Evolutionary conservation across 768 basidiomycete species (phyloP).

Genomic region (Lepiota venenata): DNA sequence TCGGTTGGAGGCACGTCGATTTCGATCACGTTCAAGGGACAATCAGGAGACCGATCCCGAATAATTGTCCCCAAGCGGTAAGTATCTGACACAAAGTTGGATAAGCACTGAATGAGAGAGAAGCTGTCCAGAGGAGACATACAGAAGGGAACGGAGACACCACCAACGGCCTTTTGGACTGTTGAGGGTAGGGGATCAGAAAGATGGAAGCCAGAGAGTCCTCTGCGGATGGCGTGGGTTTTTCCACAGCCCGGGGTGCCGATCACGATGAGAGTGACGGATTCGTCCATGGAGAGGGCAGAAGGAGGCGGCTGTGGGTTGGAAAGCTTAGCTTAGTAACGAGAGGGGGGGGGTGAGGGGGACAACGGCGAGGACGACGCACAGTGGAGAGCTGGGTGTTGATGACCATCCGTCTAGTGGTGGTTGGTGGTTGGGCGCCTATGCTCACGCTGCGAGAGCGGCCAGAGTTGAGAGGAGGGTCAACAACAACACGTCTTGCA

Average conservation of each 20-base stretch:
- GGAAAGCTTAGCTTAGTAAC: background rate
- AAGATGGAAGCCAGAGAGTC: constrained; percentile 61
- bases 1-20: constrained; percentile 43
- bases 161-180: constrained; percentile 7
- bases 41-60: constrained; percentile 27
- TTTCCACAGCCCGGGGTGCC: constrained; percentile 84
- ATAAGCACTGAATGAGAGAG: background rate
- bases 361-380: constrained; percentile 16
- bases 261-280: constrained; percentile 70
- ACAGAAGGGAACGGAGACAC: constrained; percentile 8
- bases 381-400: constrained; percentile 31
- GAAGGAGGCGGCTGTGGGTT: background rate
- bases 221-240: constrained; percentile 75
- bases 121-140: background rate
- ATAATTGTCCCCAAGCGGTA: constrained; percentile 21
- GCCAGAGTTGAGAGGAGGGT: constrained; percentile 29
- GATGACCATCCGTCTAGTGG: constrained; percentile 30
- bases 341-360: background rate
- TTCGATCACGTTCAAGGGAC: constrained; percentile 51
- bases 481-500: background rate
- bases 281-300: constrained; percentile 14
- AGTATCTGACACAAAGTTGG: constrained; percentile 22
- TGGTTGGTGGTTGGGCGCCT: constrained; percentile 38
- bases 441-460: constrained; percentile 62
- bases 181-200: constrained; percentile 36